These are phyloP conservation scores for Lodderomyces beijingensis DNA, from an alignment of 1,139 yeast species.

Conservation along the genomic window DNA sequence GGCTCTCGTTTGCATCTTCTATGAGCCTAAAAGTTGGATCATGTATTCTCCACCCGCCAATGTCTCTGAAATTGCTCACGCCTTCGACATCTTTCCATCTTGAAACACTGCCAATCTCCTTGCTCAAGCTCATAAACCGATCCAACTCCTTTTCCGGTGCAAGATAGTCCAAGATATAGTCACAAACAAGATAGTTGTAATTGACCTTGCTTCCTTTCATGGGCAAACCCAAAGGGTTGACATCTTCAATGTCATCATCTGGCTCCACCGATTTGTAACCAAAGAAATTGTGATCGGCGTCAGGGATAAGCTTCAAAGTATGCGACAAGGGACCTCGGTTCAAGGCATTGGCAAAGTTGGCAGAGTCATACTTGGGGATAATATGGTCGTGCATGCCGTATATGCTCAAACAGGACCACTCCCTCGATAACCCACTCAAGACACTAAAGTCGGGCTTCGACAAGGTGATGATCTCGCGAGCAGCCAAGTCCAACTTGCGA, in stretches of 20 bases:
- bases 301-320: constrained; percentile 51
- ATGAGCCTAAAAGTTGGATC: constrained; percentile 23
- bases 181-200: constrained; percentile 54
- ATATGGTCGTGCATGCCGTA: constrained; percentile 69
- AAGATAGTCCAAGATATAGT: constrained; percentile 51
- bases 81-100: constrained; percentile 68
- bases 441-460: constrained; percentile 45
- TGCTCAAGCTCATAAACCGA: constrained; percentile 44
- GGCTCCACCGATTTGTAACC: constrained; percentile 40
- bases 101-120: constrained; percentile 35
- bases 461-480: constrained; percentile 52
- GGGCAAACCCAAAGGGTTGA: constrained; percentile 41
- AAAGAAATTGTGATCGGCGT: constrained; percentile 79
- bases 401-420: constrained; percentile 57
- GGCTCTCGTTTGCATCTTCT: neutral
- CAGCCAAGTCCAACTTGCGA: constrained; percentile 36
- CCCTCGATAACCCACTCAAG: constrained; percentile 39
- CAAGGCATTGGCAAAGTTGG: constrained; percentile 53
- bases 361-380: constrained; percentile 62
- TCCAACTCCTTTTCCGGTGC: constrained; percentile 44
- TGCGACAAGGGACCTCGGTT: constrained; percentile 50
- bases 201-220: constrained; percentile 45
- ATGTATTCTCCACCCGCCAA: constrained; percentile 67
- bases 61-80: constrained; percentile 68
- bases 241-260: constrained; percentile 24